These are phyloP conservation scores for Barnettozyma sp. DNA, from an alignment of 805 yeast genomes.

Conservation along the genomic window DNA sequence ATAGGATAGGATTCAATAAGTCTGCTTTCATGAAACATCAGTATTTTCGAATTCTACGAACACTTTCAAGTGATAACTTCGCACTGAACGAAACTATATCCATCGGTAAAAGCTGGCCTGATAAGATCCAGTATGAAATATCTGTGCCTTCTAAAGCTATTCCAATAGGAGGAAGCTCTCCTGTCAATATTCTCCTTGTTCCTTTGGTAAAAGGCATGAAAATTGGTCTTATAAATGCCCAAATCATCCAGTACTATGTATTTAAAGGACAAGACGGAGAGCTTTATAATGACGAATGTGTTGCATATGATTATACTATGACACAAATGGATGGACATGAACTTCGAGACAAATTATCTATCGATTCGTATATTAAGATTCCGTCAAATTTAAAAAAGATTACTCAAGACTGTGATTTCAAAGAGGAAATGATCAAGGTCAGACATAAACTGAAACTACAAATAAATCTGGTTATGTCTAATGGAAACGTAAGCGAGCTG, in stretches of 20 bases:
- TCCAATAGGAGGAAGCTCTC: conserved; percentile 73
- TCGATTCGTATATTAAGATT: conserved; percentile 49
- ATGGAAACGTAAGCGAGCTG: conserved; percentile 78
- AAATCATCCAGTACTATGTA: conserved; percentile 58
- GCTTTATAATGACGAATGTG: conserved; percentile 52
- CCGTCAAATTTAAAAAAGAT: conserved; percentile 67
- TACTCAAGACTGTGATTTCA: conserved; percentile 78
- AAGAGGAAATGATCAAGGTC: conserved; percentile 56
- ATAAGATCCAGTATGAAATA: conserved; percentile 79
- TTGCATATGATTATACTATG: conserved; percentile 44
- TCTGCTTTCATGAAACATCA: conserved; percentile 39
- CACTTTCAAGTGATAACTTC: conserved; percentile 72
- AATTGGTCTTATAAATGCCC: conserved; percentile 60
- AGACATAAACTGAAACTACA: conserved; percentile 76
- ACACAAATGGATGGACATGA: conserved; percentile 38
- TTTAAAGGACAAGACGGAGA: conserved; percentile 51
- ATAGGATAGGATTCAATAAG: conserved; percentile 51
- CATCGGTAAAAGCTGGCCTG: conserved; percentile 87
- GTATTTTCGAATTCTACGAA: conserved; percentile 73
- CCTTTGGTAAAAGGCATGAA: conserved; percentile 76
- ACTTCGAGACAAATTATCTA: conserved; percentile 52
- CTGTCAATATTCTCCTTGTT: conserved; percentile 60
- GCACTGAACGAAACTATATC: conserved; percentile 74
- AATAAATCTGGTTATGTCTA: conserved; percentile 62
- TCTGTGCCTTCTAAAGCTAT: conserved; percentile 81